A percentile compares a stretch with the other conserved stretches of the same genome.
These are phyloP conservation scores for Dendrobium officinale DNA, from an alignment of 106 monocot genomes.

Conservation along the genomic window DNA sequence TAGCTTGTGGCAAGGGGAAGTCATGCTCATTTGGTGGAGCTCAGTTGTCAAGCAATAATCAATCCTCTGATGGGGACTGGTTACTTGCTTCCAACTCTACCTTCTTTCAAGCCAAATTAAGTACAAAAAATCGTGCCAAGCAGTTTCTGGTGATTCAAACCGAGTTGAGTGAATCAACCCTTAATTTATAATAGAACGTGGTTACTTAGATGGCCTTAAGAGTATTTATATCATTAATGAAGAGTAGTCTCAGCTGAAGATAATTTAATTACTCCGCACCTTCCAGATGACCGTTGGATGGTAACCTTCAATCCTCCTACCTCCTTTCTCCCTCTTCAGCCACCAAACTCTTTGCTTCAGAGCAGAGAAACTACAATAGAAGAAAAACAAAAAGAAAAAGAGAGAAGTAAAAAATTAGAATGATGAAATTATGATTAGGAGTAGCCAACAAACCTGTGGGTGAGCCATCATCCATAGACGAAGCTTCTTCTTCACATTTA, in stretches of 20 bases:
- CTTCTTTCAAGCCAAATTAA: neutral
- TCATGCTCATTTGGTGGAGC: too few relatives aligned
- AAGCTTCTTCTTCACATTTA: slow-evolving; percentile 7
- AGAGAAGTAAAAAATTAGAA: neutral
- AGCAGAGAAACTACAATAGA: slow-evolving; percentile 32
- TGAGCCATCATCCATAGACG: slow-evolving; percentile 18
- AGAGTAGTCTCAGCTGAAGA: too few relatives aligned
- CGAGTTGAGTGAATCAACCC: neutral
- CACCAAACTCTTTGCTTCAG: slow-evolving; percentile 76
- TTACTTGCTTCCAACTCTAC: slow-evolving; percentile 30
- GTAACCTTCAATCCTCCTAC: slow-evolving; percentile 28
- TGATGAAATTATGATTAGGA: neutral
- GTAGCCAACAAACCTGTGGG: slow-evolving; percentile 26
- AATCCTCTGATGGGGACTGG: slow-evolving; percentile 30
- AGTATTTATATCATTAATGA: too few relatives aligned
- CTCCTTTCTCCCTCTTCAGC: slow-evolving; percentile 15
- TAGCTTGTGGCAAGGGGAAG: too few relatives aligned
- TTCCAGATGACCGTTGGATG: slow-evolving; percentile 30
- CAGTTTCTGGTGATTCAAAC: neutral
- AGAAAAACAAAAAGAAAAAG: slow-evolving; percentile 19
- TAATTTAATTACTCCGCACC: neutral
- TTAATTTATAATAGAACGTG: neutral
- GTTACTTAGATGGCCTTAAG: too few relatives aligned
- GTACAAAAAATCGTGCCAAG: neutral
- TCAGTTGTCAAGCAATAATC: too few relatives aligned